Base-by-base conservation (phyloP, 2,329 filamentous ascomycete species). In the Venturia carpophila region DNA sequence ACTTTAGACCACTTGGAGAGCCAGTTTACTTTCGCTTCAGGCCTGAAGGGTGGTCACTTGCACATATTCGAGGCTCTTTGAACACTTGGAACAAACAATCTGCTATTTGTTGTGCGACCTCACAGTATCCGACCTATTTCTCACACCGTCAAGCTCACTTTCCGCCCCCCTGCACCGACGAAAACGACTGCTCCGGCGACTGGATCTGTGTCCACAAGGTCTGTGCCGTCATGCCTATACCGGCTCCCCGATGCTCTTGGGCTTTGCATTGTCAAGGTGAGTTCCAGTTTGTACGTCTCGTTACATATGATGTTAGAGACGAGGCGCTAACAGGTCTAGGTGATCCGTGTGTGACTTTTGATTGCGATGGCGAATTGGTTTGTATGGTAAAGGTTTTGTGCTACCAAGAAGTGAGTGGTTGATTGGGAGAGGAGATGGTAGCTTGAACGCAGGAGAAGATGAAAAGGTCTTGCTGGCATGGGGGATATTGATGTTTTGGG, bases 311-410 rank as follows among this genome's bases (percentile, higher is more conserved):
- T 34, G 9, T 55, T 61, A 11, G 7, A 13, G n/a, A 39, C 21
- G 34, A 62, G 37, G 27, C 37, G 13, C 15, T 43, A 9, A 43
- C 15, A 17, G 2, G 15, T 24, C 3, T 11, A 62, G 60, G 39
- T 19, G 60, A 34, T 43, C 24, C 43, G 5, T 42, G 39, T 47
- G 21, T 37, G 27, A 47, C 56, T 7, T 39, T 60, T 60, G 41
- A 43, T 62, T 62, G 39, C 17, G 30, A 30, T 62, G 60, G 37
- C n/a, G 43, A 62, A 5, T 62, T 47, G 60, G 9, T 43, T 11
- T 62, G 39, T 19, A 62, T 19, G 21, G 21, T n/a, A 52, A 2
- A 5, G 15, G 47, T 21, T 30, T 27, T 52, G 47, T 52, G 47
- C 47, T 52, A 10, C 27, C 0, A 27, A 27, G 47, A 3, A 15